Evolutionary conservation across 371 early-diverging fungal genomes (phyloP).

Genomic region (Mucor sp.): DNA sequence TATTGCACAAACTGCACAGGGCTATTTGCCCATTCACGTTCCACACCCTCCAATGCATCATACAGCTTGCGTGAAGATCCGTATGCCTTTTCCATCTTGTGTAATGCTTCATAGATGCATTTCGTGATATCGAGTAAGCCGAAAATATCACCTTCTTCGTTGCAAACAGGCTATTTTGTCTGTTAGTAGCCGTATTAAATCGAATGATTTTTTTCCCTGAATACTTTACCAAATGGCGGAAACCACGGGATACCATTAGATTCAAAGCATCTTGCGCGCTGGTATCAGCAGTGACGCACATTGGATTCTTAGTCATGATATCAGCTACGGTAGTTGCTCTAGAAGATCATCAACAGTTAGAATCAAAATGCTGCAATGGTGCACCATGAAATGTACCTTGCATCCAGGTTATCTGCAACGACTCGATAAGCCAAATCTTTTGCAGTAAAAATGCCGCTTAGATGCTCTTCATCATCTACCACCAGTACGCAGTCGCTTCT

Average conservation of each 20-base stretch:
- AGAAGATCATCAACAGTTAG: neutral
- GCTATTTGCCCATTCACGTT: constrained; percentile 74
- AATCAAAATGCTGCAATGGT: neutral
- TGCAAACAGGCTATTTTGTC: constrained; percentile 74
- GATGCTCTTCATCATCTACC: constrained; percentile 87
- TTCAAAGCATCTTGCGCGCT: constrained; percentile 91
- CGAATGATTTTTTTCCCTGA: neutral
- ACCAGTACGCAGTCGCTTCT: constrained; percentile 93
- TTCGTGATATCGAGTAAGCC: constrained; percentile 96
- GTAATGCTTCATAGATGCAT: constrained; percentile 91
- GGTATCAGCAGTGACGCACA: constrained; percentile 82
- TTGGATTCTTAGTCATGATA: constrained; percentile 93
- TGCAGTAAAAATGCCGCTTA: constrained; percentile 93
- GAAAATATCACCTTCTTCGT: constrained; percentile 87
- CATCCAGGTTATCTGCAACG: constrained; percentile 49
- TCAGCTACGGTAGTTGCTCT: constrained; percentile 79
- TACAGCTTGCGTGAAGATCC: constrained; percentile 84
- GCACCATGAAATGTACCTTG: constrained; percentile 30
- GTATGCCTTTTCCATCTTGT: constrained; percentile 91
- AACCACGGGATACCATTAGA: constrained; percentile 94
- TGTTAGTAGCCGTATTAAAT: constrained; percentile 3
- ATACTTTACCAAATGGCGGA: constrained; percentile 84
- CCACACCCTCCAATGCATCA: constrained; percentile 93
- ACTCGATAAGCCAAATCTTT: constrained; percentile 56
- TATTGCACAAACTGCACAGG: constrained; percentile 68